These are phyloP conservation scores for Fusarium sp. DNA, from an alignment of 2,329 filamentous ascomycete genomes.

Conservation along the genomic window DNA sequence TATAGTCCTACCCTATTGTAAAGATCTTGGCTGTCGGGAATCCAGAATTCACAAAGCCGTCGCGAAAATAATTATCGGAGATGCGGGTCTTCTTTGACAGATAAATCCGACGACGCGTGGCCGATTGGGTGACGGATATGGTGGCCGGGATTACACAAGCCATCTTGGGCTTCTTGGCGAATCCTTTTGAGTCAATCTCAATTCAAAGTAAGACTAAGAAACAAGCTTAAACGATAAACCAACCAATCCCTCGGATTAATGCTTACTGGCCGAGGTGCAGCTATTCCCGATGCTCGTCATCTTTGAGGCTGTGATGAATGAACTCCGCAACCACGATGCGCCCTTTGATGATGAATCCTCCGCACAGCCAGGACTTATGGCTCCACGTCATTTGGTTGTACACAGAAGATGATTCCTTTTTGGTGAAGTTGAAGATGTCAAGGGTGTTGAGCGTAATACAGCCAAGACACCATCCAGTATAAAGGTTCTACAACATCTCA, in stretches of 20 bases:
- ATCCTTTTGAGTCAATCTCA: constrained; percentile 1
- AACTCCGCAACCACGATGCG: not conserved
- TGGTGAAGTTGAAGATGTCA: not conserved
- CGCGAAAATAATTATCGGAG: not conserved
- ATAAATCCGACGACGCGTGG: constrained; percentile 31
- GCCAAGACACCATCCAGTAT: not conserved
- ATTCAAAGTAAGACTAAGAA: not conserved
- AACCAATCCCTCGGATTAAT: rapidly evolving
- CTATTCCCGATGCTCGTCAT: not conserved
- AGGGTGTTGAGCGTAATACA: not conserved
- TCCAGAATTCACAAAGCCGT: not conserved
- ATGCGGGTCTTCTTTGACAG: not conserved
- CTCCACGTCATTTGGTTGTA: no score
- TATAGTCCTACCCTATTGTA: no score
- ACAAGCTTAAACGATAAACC: constrained; percentile 2
- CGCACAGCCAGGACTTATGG: not conserved
- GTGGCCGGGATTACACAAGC: not conserved
- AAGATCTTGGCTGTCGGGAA: not conserved
- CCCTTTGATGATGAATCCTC: not conserved
- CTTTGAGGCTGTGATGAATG: not conserved
- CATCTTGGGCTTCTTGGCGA: not conserved
- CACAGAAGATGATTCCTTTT: not conserved
- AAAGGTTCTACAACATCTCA: not conserved
- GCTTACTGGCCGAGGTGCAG: not conserved
- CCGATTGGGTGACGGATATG: not conserved